Conservation (phyloP, 2,329 filamentous ascomycete genomes). For the Passalora sequoiae region DNA sequence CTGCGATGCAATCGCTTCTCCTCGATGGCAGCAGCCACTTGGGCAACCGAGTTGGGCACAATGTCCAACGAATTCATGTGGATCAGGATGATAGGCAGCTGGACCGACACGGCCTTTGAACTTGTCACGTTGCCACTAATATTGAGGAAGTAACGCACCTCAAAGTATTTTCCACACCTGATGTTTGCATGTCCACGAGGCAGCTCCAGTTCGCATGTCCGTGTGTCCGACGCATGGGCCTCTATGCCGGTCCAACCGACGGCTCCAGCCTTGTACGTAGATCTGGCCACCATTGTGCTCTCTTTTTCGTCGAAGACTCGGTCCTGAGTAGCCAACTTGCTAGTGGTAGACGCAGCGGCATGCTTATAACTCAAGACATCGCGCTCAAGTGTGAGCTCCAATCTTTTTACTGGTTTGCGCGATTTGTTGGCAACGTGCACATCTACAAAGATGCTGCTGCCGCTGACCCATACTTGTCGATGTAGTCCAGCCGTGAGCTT, state of each 20-base stretch:
- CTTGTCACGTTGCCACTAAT: conserved; percentile 44
- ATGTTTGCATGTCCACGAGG: conserved; percentile 50
- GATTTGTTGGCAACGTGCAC: conserved; percentile 49
- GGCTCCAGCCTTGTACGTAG: conserved; percentile 40
- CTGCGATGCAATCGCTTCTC: conserved; percentile 38
- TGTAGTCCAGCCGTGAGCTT: conserved; percentile 50
- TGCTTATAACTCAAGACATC: conserved; percentile 50
- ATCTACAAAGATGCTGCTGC: conserved; percentile 51
- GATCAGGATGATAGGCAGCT: conserved; percentile 52
- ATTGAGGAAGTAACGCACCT: conserved; percentile 53
- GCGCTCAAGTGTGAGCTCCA: conserved; percentile 50
- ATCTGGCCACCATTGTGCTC: conserved; percentile 43
- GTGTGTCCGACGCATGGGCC: conserved; percentile 42
- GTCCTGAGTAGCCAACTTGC: conserved; percentile 47
- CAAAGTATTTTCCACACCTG: conserved; percentile 52
- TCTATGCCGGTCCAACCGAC: conserved; percentile 46
- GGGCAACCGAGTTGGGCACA: conserved; percentile 51
- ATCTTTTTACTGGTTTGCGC: conserved; percentile 45
- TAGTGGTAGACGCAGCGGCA: conserved; percentile 44
- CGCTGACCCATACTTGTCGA: conserved; percentile 56
- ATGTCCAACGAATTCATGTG: conserved; percentile 56
- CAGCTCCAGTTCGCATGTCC: conserved; percentile 48
- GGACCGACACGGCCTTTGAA: conserved; percentile 49
- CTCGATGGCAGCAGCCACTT: conserved; percentile 52
- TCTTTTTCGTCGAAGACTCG: conserved; percentile 51